Evolutionary conservation across 257 asterid species (phyloP), one percentile per base, ranked within the genome.

Genomic region (Solanum chiquidenum): DNA sequence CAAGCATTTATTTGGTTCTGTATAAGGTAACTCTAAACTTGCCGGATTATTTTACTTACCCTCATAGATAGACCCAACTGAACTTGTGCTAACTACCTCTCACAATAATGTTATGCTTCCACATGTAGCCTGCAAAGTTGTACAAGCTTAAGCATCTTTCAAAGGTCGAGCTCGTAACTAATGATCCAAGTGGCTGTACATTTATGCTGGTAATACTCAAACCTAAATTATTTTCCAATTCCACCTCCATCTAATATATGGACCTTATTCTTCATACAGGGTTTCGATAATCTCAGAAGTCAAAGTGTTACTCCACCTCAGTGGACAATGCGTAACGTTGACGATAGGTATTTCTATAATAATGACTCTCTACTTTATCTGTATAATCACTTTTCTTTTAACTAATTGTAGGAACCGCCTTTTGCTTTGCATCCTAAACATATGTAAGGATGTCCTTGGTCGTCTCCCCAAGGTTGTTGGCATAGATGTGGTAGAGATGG

Each of bases 171-270:
- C 98, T 97, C 85, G 94, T 90, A 58, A 92, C 98, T 7, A 95
- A 92, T 91, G 99, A 97, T 90, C 99, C 99, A 74, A 96, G 95
- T 92, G 99, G 99, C 80, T 97, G 99, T 91, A 97, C 99, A 87
- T 97, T 97, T 91, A 91, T 87, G 90, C 97, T 97, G 96, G 99
- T 97, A 91, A 89, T 84, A 46, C 83, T 77, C n/a, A 5, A 33
- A 35, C 27, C 77, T 83, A 87, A 76, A 25, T 86, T 86, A 38
- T 8, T 46, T 66, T 66, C 16, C 49, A 21, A 33, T 62, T 74
- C 68, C 86, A n/a, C 23, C 37, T 80, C 69, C 88, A 62, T 44
- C 76, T 85, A 76, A 46, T 76, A 84, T 29, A 16, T 46, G 42
- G 29, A 69, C 21, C 84, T 86, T 88, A 74, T 52, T 86, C 71